Evolutionary conservation across 202 grass and related monocot genomes (phyloP), one percentile per base, ranked within the genome.

Genomic region (Dendrocalamus latiflorus): DNA sequence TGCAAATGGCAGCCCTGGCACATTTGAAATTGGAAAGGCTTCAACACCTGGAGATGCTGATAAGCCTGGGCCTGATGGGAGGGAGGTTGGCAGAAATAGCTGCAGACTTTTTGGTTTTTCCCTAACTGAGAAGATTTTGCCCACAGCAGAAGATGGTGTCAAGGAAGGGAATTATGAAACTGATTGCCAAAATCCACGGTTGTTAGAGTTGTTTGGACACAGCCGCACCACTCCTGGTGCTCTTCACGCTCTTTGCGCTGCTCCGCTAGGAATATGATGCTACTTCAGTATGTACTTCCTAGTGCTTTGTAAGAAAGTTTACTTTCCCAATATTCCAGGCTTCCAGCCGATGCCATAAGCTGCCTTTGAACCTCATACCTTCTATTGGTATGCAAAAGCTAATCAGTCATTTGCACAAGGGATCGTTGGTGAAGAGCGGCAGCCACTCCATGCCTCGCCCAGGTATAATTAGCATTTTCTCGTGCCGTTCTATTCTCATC

Each of bases 91-190:
- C 53, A 81, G 82, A 74, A 87, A 68, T 59, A 82, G 74, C 57
- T 95, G 91, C 80, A 93, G 84, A 36, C 89, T 98, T 85, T 98
- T 98, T 81, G 95, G 95, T 75, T 98, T 98, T 79, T 84, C 93
- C 51, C 82, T 98, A 41, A 98, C 82, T 20, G 87, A 98, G 57
- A 98, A 85, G 77, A 84, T 91, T 42, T 36, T 86, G 28, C 81
- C 85, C 71, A 65, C 89, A 74, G 86, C 91, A 68, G 76, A 93
- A 53, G 82, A 68, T 14, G 53, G 66, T 57, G 82, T 50, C 80
- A 87, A 83, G 44, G 84, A 96, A 59, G 85, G 60, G 65, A 84
- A 22, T 48, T 86, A 83, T 73, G 90, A 92, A 44, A 21, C 70
- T 21, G 83, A 71, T 26, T 80, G 74, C 34, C 92, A 81, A 81